A percentile compares a stretch with the other conserved stretches of the same genome.
Evolutionary conservation across 495 filamentous ascomycete genomes (phyloP).

Genomic region (Daldinia childiae): DNA sequence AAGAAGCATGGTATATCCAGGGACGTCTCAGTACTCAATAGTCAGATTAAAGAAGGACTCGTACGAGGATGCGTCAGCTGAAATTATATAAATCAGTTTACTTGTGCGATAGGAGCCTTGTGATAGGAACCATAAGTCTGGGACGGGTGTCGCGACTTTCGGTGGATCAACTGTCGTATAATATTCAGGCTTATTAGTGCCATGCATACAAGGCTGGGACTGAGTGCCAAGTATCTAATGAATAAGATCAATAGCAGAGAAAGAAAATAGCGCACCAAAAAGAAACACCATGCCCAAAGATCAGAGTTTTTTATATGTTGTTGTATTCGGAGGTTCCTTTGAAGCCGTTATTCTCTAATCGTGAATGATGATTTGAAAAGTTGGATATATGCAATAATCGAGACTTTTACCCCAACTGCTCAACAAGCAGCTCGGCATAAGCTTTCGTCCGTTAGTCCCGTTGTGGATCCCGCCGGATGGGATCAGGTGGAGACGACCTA

Average conservation of each 20-base stretch:
- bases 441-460: not conserved
- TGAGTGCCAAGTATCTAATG: not conserved
- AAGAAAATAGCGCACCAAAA: not conserved
- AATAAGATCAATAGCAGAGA: not conserved
- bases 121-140: not conserved
- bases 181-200: not conserved
- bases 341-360: not conserved
- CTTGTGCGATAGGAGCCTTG: conserved; percentile 1
- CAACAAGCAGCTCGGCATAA: conserved; percentile 2
- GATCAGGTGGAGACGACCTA: not conserved
- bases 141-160: not conserved
- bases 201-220: not conserved
- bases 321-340: not conserved
- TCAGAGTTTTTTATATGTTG: not conserved
- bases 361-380: not conserved
- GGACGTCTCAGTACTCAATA: conserved; percentile 1
- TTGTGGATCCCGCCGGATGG: not conserved
- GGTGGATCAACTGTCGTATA: not conserved
- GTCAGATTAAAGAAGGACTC: not conserved
- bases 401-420: not conserved
- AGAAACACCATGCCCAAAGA: not conserved
- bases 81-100: conserved; percentile 2
- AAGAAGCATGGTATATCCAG: conserved; percentile 27
- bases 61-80: conserved; percentile 30
- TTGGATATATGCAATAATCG: not conserved